Evolutionary conservation across 495 filamentous ascomycete genomes (phyloP).

Genomic region (Eremomyces bilateralis): DNA sequence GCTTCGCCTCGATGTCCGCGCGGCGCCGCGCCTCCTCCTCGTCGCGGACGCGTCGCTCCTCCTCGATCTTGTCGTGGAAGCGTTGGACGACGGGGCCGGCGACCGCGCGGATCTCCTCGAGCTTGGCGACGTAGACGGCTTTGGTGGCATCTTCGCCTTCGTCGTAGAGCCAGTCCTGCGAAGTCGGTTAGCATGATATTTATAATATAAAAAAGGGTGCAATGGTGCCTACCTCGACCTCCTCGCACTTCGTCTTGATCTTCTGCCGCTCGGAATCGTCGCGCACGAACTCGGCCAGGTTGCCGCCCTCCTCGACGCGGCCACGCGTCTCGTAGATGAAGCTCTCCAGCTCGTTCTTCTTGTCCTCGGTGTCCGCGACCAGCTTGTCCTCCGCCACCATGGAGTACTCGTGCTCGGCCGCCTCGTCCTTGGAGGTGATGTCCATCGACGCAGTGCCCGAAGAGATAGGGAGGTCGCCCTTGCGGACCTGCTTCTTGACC

Average conservation of each 20-base stretch:
- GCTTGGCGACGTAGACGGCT: constrained; percentile 77
- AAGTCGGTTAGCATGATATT: constrained; percentile 5
- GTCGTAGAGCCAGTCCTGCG: constrained; percentile 93
- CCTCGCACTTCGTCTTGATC: constrained; percentile 55
- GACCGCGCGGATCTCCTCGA: constrained; percentile 82
- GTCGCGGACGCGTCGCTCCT: constrained; percentile 64
- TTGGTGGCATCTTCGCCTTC: constrained; percentile 92
- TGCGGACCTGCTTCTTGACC: constrained; percentile 98
- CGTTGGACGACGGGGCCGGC: constrained; percentile 84
- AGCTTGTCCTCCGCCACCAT: constrained; percentile 99
- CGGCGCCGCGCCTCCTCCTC: constrained; percentile 30
- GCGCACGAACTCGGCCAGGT: constrained; percentile 67
- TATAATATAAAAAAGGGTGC: constrained; percentile 4
- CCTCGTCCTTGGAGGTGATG: constrained; percentile 34
- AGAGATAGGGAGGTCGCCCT: constrained; percentile 83
- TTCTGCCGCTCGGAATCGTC: constrained; percentile 79
- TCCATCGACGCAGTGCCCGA: constrained; percentile 66
- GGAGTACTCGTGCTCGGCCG: constrained; percentile 56
- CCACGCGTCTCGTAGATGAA: constrained; percentile 91
- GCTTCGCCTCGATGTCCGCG: constrained; percentile 41
- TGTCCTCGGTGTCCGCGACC: constrained; percentile 93
- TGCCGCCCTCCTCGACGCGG: constrained; percentile 61
- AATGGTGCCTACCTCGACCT: constrained; percentile 65
- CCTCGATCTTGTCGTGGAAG: constrained; percentile 84
- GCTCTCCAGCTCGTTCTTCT: constrained; percentile 98